Base-by-base conservation (phyloP, 1,139 yeast species). In the Entelexis sorbosivorans region DNA sequence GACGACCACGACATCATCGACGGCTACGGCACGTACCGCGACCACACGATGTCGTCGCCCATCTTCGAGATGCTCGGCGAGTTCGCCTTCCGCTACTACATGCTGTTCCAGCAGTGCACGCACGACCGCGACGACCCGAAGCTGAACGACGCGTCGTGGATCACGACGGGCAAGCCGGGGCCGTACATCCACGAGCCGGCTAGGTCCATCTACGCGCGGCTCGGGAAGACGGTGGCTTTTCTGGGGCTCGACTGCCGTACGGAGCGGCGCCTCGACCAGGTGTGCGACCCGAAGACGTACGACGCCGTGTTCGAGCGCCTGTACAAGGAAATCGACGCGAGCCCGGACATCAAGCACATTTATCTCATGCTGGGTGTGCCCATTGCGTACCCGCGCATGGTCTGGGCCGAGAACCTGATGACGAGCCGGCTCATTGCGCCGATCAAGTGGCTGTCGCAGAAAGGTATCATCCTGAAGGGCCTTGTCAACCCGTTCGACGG, bases 1-100 rank as follows among this genome's bases (percentile, higher is more conserved):
- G 97, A 91, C 66, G 74, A 71, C 51, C 96, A 89, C 67, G 96
- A 88, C 65, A 83, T 89, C 52, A 88, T 91, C 59, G 98, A 89
- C 64, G 98, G 97, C 3, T 91, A 79, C 68, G 98, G 97, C 1
- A 83, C 95, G 1, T 89, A 89, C 66, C 73, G 73, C 46, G 85
- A 86, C 58, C 56, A 67, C 1, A 85, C 95, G 44, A 88, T 87
- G 96, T 62, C 63, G 1, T 76, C 80, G 32, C 79, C 78, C 0
- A 76, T 85, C 20, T 85, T 89, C 64, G 65, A 68, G 51, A 77
- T 81, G 11, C 74, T 89, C 40, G 96, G 96, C 9, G 75, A 76
- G 55, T 69, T 78, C 19, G 96, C 96, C 1, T 86, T 78, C 71
- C 81, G 81, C 64, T 88, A 83, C 67, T 89, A 91, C 66, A 77